These are phyloP conservation scores for Sordariomycetes sp. DNA, from an alignment of 2,329 filamentous ascomycete species.

Conservation along the genomic window DNA sequence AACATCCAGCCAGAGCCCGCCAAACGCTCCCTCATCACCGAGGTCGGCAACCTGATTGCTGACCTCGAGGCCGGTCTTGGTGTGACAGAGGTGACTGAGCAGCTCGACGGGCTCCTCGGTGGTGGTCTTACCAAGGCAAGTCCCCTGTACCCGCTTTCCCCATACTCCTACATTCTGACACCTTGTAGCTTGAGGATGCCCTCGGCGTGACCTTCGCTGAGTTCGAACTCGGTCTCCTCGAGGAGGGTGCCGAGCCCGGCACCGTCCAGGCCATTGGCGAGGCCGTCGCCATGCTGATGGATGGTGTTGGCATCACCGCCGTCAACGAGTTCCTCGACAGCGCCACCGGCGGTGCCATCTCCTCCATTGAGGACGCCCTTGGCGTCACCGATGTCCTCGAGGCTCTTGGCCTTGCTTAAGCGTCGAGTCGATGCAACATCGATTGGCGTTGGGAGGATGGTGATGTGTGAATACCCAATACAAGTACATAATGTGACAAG, in stretches of 20 bases:
- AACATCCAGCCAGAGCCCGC: not conserved
- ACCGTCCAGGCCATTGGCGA: conserved; percentile 12
- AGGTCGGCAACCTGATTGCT: conserved; percentile 8
- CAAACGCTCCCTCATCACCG: conserved; percentile 7
- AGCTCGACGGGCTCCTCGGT: conserved; percentile 10
- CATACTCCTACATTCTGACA: not conserved
- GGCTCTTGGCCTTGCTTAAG: conserved; percentile 6
- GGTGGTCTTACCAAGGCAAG: conserved; percentile 8
- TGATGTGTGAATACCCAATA: not conserved
- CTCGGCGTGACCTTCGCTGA: conserved; percentile 10
- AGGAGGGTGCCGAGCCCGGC: conserved; percentile 7
- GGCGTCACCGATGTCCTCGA: conserved; percentile 8
- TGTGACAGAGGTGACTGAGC: conserved; percentile 9
- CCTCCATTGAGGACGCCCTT: conserved; percentile 10
- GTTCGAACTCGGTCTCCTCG: conserved; percentile 11
- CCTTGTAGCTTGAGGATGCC: conserved; percentile 7
- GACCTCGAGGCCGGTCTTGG: conserved; percentile 8
- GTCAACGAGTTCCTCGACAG: conserved; percentile 12
- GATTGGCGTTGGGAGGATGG: no score
- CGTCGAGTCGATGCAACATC: no score
- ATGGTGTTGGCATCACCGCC: conserved; percentile 10
- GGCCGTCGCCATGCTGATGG: conserved; percentile 11
- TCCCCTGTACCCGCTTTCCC: not conserved
- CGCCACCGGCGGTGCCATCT: conserved; percentile 9
- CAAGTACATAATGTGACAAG: not conserved